Conservation (phyloP, 2,329 filamentous ascomycete species). For the Fusarium sp. region DNA sequence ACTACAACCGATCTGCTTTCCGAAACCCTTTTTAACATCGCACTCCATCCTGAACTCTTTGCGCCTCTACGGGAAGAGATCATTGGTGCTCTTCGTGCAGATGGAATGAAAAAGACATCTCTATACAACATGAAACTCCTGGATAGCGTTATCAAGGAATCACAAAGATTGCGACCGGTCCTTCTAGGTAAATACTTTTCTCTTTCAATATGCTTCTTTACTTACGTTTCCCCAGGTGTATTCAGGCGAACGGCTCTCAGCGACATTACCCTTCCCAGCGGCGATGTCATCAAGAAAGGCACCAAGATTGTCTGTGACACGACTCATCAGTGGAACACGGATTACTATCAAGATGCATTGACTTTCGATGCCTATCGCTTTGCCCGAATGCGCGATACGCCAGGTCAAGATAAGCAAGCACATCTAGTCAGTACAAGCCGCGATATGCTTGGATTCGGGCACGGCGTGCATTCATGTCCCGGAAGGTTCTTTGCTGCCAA, state of each 20-base stretch:
- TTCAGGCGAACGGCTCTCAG: not conserved
- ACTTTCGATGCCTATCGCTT: conserved; percentile 61
- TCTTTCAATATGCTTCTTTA: rapidly evolving
- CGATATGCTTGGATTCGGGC: conserved; percentile 63
- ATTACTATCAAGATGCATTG: conserved; percentile 14
- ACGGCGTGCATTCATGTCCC: conserved; percentile 64
- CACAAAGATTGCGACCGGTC: conserved; percentile 58
- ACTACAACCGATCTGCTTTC: conserved; percentile 56
- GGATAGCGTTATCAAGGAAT: conserved; percentile 64
- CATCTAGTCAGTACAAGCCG: conserved; percentile 63
- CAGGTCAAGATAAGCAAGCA: conserved; percentile 39
- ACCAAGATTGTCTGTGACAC: not conserved
- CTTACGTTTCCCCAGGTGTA: not conserved
- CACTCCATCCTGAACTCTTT: conserved; percentile 53
- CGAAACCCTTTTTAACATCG: conserved; percentile 48
- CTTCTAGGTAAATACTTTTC: conserved; percentile 39
- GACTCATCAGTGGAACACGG: not conserved
- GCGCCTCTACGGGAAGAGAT: conserved; percentile 57
- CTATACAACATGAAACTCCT: conserved; percentile 57
- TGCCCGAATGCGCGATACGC: conserved; percentile 52
- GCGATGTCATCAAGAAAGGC: conserved; percentile 11
- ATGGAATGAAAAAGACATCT: conserved; percentile 57
- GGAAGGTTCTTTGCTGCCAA: conserved; percentile 65
- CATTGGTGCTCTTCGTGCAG: not conserved
- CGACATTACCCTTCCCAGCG: conserved; percentile 7